Percentiles rank a stretch among this genome's conserved stretches.
Conservation (phyloP, 306 rosid genomes). For the Dalbergia cultrata region DNA sequence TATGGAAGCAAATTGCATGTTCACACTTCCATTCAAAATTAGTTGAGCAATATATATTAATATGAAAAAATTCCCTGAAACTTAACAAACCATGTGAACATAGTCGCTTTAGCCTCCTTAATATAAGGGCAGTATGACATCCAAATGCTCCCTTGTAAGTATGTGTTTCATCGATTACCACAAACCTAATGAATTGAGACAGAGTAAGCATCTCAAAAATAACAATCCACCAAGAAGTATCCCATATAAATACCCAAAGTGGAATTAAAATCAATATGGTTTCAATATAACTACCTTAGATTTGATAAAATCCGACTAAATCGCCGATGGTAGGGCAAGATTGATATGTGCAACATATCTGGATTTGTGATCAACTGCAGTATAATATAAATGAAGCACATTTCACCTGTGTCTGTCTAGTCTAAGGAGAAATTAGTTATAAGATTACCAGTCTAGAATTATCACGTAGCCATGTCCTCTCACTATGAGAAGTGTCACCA, state of each 20-base stretch:
- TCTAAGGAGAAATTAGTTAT: constrained; percentile 35
- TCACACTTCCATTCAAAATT: constrained; percentile 40
- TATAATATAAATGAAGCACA: constrained; percentile 47
- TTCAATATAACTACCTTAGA: constrained; percentile 68
- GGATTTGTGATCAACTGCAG: constrained; percentile 96
- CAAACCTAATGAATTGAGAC: constrained; percentile 65
- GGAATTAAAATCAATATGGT: constrained; percentile 30
- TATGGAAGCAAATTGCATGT: constrained; percentile 40
- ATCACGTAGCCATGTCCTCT: constrained; percentile 73
- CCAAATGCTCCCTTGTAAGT: constrained; percentile 97
- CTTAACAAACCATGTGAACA: constrained; percentile 75
- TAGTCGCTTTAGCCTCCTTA: constrained; percentile 84
- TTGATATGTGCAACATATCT: constrained; percentile 93
- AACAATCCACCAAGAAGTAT: constrained; percentile 32
- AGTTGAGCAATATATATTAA: constrained; percentile 3
- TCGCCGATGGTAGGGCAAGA: constrained; percentile 80
- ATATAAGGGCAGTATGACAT: constrained; percentile 86
- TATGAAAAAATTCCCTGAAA: constrained; percentile 43
- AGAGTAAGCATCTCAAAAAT: constrained; percentile 28
- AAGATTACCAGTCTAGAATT: constrained; percentile 85
- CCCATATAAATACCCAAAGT: constrained; percentile 32
- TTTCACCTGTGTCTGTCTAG: constrained; percentile 32
- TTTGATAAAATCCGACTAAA: constrained; percentile 83
- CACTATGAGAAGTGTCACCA: constrained; percentile 82
- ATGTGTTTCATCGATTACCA: constrained; percentile 93